Percentiles rank a stretch among this genome's conserved stretches.
Conservation (phyloP, 2,329 filamentous ascomycete genomes). For the Hymenoscyphus repandus region DNA sequence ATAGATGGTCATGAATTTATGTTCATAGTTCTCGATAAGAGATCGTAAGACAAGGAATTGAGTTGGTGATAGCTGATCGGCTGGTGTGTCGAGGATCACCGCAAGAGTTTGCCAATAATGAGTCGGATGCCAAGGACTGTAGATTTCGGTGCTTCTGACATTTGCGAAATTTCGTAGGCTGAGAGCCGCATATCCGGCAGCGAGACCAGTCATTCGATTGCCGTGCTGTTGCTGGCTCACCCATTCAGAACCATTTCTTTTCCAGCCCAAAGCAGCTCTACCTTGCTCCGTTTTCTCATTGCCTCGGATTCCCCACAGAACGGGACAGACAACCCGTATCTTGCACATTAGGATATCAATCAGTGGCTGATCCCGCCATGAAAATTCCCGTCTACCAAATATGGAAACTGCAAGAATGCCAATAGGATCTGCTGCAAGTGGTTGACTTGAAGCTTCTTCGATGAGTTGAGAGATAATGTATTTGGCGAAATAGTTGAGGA, state of each 20-base stretch:
- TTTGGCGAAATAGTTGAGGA: conserved; percentile 73
- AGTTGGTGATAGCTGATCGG: conserved; percentile 59
- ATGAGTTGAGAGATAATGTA: conserved; percentile 64
- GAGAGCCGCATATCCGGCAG: conserved; percentile 79
- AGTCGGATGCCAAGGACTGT: conserved; percentile 69
- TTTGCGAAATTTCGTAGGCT: conserved; percentile 56
- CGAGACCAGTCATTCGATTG: conserved; percentile 78
- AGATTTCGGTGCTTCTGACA: conserved; percentile 32
- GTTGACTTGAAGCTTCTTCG: conserved; percentile 58
- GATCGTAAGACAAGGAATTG: conserved; percentile 66
- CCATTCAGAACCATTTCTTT: conserved; percentile 45
- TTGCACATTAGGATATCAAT: conserved; percentile 87
- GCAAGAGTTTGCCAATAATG: conserved; percentile 81
- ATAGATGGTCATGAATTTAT: conserved; percentile 75
- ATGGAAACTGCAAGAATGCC: conserved; percentile 72
- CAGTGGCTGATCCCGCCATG: conserved; percentile 61
- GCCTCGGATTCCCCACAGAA: conserved; percentile 78
- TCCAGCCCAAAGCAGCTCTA: conserved; percentile 68
- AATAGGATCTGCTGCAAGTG: conserved; percentile 67
- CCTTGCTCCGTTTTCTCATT: conserved; percentile 68
- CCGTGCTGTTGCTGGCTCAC: conserved; percentile 67
- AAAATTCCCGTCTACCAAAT: conserved; percentile 64
- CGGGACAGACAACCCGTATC: conserved; percentile 72
- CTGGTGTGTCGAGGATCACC: conserved; percentile 63
- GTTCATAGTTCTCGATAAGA: conserved; percentile 68